Evolutionary conservation across 768 basidiomycete species (phyloP), one percentile per base, ranked within the genome.

Genomic region (Sistotremastrum niveocremeum): DNA sequence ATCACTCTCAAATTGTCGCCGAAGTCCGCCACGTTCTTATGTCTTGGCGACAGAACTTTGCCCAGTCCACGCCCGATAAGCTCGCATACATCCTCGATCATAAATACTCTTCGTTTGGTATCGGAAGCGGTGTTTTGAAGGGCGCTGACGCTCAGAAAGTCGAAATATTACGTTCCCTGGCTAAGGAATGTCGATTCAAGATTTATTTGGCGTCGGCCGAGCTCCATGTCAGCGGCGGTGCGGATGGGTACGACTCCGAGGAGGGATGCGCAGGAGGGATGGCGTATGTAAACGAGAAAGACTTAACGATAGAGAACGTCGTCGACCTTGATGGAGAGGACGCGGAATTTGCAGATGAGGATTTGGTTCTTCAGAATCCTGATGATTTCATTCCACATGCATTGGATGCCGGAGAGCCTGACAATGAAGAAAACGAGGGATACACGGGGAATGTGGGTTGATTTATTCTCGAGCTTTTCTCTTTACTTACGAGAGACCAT

Each of bases 361-460:
- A 50, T 6, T 42, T 65, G 4, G 31, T 45, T 2, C 28, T 68
- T 6, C 45, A 51, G 1, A 47, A 57, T 20, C 20, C 20, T 32
- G 53, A 57, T 7, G 54, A 56, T 37, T 51, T 69, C 11, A 56
- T 70, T 31, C 66, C 65, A 1, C 54, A 66, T 39, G 20, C 20
- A 20, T 68, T 70, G 49, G 58, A 67, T 33, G 61, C 52, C 31
- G 44, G 34, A 5, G 44, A 47, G 7, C 67, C 67, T 4, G 64
- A 69, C 46, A 54, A 63, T 3, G 52, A 54, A 11, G 59, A 68
- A 3, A 68, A 67, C 40, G 65, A 67, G 42, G 65, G 66, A 29
- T 70, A 69, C 50, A 58, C 59, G 54, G 67, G 64, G 8, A 68
- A 69, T 53, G 70, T 69, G 20, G 20, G 63, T 53, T 37, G 11